Conservation (phyloP, 2,329 filamentous ascomycete genomes). For the Scedosporium dehoogii region DNA sequence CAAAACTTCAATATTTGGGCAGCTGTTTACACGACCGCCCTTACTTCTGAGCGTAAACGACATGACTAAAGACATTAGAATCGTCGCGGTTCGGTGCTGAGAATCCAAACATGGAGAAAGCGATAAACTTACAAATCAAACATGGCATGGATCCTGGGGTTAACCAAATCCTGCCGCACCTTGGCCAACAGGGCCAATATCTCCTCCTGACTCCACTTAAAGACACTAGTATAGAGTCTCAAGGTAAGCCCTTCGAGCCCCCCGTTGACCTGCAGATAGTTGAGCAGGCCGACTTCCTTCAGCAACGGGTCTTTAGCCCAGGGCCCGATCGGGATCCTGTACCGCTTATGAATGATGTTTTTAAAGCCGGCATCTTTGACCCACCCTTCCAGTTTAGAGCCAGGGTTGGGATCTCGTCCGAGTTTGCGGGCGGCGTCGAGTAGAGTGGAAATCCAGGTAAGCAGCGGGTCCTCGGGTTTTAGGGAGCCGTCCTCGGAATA, state of each 20-base stretch:
- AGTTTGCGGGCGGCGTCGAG: conserved; percentile 25
- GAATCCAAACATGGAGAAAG: neutral
- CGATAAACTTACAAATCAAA: conserved; percentile 14
- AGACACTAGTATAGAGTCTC: conserved; percentile 28
- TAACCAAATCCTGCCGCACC: conserved; percentile 4
- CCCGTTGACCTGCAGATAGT: conserved; percentile 31
- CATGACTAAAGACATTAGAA: conserved; percentile 6
- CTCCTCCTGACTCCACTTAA: conserved; percentile 30
- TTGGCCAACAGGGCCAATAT: conserved; percentile 30
- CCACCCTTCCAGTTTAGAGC: conserved; percentile 22
- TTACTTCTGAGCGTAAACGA: conserved; percentile 12
- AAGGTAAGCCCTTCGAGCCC: conserved; percentile 36
- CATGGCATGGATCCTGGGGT: conserved; percentile 15
- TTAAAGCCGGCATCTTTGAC: conserved; percentile 21
- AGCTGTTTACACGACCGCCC: no score
- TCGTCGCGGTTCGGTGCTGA: neutral
- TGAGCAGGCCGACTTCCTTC: conserved; percentile 33
- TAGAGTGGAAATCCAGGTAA: conserved; percentile 30
- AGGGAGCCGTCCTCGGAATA: conserved; percentile 37
- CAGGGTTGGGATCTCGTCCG: conserved; percentile 26
- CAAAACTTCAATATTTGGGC: no score
- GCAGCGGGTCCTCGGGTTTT: conserved; percentile 24
- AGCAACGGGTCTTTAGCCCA: conserved; percentile 39
- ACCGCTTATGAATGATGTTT: neutral
- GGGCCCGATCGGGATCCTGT: conserved; percentile 41